These are phyloP conservation scores for Naematelia aurantialba DNA, from an alignment of 768 basidiomycete genomes.

Conservation along the genomic window DNA sequence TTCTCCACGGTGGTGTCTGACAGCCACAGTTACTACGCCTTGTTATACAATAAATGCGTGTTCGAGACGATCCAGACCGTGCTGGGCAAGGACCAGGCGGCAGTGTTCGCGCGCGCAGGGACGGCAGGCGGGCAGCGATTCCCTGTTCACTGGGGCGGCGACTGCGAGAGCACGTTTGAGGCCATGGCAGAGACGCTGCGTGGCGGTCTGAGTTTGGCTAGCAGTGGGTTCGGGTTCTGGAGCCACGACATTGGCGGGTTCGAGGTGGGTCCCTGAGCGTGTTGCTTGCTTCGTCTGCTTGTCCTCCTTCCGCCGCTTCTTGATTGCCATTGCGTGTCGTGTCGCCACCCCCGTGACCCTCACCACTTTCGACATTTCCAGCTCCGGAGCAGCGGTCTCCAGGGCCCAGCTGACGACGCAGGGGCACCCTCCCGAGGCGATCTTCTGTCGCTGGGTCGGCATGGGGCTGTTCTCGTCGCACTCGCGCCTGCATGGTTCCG, in stretches of 20 bases:
- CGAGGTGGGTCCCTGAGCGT: constrained; percentile 51
- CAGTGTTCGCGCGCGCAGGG: constrained; percentile 66
- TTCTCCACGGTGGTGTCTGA: background rate
- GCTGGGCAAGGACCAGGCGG: constrained; percentile 64
- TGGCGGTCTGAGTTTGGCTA: constrained; percentile 62
- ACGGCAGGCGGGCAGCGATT: constrained; percentile 64
- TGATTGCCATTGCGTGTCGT: too few relatives aligned
- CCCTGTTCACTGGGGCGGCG: constrained; percentile 55
- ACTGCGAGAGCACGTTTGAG: constrained; percentile 72
- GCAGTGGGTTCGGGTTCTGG: constrained; percentile 68
- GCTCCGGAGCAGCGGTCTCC: too few relatives aligned
- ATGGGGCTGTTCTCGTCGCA: constrained; percentile 74
- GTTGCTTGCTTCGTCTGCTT: too few relatives aligned
- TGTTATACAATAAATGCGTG: constrained; percentile 67
- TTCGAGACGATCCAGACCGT: constrained; percentile 61
- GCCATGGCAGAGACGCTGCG: constrained; percentile 73
- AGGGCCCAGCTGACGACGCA: too few relatives aligned
- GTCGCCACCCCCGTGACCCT: too few relatives aligned
- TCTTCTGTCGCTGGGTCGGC: constrained; percentile 73
- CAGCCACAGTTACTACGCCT: constrained; percentile 56
- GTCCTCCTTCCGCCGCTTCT: too few relatives aligned
- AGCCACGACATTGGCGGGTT: constrained; percentile 77
- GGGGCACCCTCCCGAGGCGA: constrained; percentile 65
- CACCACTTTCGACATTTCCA: too few relatives aligned
- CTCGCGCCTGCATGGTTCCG: constrained; percentile 67